These are phyloP conservation scores for Botryosphaeria dothidea DNA, from an alignment of 2,329 filamentous ascomycete species.

Conservation along the genomic window DNA sequence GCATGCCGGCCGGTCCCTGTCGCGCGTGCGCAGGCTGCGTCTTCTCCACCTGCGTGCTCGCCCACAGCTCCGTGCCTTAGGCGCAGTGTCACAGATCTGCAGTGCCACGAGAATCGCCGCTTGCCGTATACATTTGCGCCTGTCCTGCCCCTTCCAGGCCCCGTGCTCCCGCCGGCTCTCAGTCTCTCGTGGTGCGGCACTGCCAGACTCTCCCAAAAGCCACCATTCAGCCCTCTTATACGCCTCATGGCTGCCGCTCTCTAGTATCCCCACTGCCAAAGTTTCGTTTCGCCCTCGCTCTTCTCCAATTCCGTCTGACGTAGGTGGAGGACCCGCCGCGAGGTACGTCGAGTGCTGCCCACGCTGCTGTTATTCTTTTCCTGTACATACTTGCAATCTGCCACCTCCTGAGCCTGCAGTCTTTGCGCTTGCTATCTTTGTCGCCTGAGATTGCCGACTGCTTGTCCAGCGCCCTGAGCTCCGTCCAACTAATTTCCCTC, in stretches of 20 bases:
- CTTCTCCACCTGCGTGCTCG: slow-evolving; percentile 7
- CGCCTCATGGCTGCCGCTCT: slow-evolving; percentile 4
- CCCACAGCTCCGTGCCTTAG: slow-evolving; percentile 15
- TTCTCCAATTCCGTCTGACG: background rate
- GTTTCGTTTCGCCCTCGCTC: background rate
- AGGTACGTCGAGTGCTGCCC: slow-evolving; percentile 9
- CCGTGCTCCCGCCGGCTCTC: slow-evolving; percentile 13
- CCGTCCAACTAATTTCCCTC: slow-evolving; percentile 18
- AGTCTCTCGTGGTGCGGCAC: background rate
- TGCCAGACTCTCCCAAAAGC: background rate
- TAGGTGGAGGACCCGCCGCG: slow-evolving; percentile 8
- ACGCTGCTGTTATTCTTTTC: slow-evolving; percentile 19
- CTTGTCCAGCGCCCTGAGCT: slow-evolving; percentile 6
- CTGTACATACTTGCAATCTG: slow-evolving; percentile 19
- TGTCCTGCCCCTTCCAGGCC: slow-evolving; percentile 13
- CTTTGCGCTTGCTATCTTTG: slow-evolving; percentile 22
- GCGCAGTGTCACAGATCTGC: slow-evolving; percentile 21
- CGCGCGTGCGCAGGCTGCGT: slow-evolving; percentile 2
- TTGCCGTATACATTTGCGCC: slow-evolving; percentile 26
- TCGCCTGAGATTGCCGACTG: slow-evolving; percentile 23
- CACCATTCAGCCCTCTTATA: background rate
- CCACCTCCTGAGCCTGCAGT: slow-evolving; percentile 21
- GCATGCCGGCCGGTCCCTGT: slow-evolving; percentile 11
- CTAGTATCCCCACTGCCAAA: background rate
- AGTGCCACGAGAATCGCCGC: slow-evolving; percentile 27